phyloP scores from a whole-genome alignment of 148 eudicot genomes.

The Amaranthus palmeri region DNA sequence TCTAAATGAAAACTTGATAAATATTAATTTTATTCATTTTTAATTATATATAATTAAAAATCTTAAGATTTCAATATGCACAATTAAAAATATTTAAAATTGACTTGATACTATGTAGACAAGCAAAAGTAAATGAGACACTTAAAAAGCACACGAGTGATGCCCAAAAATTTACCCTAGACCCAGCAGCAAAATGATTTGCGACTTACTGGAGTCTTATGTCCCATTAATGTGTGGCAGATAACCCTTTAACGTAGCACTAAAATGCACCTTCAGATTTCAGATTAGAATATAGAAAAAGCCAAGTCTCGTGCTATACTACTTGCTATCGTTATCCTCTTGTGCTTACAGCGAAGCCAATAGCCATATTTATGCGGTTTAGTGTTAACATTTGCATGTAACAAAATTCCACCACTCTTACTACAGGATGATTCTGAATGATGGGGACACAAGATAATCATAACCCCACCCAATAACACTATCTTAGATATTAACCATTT shows the following conservation, averaged over 20 bases:
- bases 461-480: constrained; percentile 25
- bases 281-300: constrained; percentile 30
- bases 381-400: constrained; percentile 9
- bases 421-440: constrained; percentile 13
- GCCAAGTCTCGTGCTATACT: constrained; percentile 23
- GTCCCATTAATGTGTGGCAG: constrained; percentile 55
- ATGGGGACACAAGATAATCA: constrained; percentile 32
- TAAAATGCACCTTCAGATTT: constrained; percentile 23
- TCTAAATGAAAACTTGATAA: no score
- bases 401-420: constrained; percentile 29
- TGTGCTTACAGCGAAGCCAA: constrained; percentile 24
- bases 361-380: constrained; percentile 27
- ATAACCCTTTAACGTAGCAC: constrained; percentile 53
- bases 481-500: constrained; percentile 30
- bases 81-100: no score
- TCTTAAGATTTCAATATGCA: no score
- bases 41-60: no score
- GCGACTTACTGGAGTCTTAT: constrained; percentile 47
- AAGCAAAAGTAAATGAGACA: no score
- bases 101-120: no score
- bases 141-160: no score
- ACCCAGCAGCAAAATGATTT: constrained; percentile 40
- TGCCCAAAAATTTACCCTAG: neutral
- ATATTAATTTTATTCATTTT: no score
- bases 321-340: constrained; percentile 33